phyloP scores from a whole-genome alignment of 805 yeast genomes.

The Metschnikowia cubensis region DNA sequence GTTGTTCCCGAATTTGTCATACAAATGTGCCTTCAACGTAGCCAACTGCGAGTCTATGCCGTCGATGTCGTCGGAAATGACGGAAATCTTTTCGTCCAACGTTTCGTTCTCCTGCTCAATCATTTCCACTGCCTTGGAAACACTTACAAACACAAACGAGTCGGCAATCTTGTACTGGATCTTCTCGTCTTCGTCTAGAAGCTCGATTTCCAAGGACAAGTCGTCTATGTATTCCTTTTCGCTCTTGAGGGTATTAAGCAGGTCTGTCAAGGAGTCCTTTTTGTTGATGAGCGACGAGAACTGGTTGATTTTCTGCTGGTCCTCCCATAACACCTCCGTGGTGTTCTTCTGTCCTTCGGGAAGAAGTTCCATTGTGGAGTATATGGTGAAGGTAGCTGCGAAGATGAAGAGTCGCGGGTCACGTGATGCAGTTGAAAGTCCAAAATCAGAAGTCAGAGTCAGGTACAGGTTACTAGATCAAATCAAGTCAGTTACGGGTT shows the following conservation, averaged over 20 bases:
- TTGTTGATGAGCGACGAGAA: slow-evolving; percentile 79
- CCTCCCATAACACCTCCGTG: slow-evolving; percentile 70
- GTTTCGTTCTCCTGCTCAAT: slow-evolving; percentile 59
- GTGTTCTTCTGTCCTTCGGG: slow-evolving; percentile 56
- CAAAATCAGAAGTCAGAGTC: too few species aligned
- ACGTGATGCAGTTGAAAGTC: not conserved
- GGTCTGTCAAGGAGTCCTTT: slow-evolving; percentile 53
- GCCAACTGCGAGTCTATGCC: slow-evolving; percentile 51
- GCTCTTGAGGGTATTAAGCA: slow-evolving; percentile 46
- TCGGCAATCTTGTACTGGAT: slow-evolving; percentile 82
- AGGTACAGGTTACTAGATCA: too few species aligned
- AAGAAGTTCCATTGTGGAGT: slow-evolving; percentile 39
- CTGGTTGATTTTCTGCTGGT: slow-evolving; percentile 84
- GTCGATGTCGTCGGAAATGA: slow-evolving; percentile 45
- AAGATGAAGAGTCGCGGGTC: not conserved
- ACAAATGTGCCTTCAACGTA: slow-evolving; percentile 66
- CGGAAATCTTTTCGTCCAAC: slow-evolving; percentile 48
- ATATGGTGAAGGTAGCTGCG: not conserved
- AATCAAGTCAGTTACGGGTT: not conserved
- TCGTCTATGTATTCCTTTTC: slow-evolving; percentile 90
- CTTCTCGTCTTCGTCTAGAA: slow-evolving; percentile 69
- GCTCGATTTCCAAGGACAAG: slow-evolving; percentile 76
- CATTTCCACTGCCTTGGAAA: slow-evolving; percentile 59
- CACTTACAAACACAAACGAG: slow-evolving; percentile 65
- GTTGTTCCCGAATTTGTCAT: slow-evolving; percentile 84